Percentiles rank a stretch among this genome's conserved stretches.
These are phyloP conservation scores for Candida stauntonica DNA, from an alignment of 805 yeast species.

Conservation along the genomic window DNA sequence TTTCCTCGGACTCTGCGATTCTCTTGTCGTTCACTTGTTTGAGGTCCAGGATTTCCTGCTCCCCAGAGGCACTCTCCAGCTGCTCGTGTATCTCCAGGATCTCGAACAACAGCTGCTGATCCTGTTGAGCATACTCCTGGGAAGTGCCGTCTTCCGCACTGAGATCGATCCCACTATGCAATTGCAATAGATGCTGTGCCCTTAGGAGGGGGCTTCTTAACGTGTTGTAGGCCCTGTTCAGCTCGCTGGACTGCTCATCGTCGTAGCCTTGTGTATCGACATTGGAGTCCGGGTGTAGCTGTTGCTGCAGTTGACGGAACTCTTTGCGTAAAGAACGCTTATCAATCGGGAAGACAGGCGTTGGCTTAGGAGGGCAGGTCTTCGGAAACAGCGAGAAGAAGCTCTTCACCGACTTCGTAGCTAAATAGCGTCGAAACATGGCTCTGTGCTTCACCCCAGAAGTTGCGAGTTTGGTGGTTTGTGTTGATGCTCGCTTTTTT, in stretches of 20 bases:
- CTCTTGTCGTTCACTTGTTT: slow-evolving; percentile 54
- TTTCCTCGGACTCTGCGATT: slow-evolving; percentile 41
- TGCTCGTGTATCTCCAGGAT: slow-evolving; percentile 84
- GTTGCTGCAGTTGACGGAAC: slow-evolving; percentile 66
- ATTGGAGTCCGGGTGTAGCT: slow-evolving; percentile 74
- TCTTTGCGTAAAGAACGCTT: slow-evolving; percentile 60
- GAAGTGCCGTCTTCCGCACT: slow-evolving; percentile 57
- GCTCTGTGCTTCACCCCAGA: background rate
- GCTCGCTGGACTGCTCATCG: slow-evolving; percentile 42
- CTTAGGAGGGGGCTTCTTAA: slow-evolving; percentile 67
- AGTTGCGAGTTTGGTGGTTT: too few species aligned
- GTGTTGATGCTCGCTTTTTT: too few species aligned
- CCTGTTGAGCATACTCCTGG: slow-evolving; percentile 24
- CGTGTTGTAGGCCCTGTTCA: slow-evolving; percentile 77
- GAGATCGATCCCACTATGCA: slow-evolving; percentile 44
- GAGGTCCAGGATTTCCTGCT: slow-evolving; percentile 51
- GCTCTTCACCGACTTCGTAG: slow-evolving; percentile 19
- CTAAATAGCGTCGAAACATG: slow-evolving; percentile 6
- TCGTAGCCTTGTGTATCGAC: slow-evolving; percentile 21
- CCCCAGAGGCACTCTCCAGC: slow-evolving; percentile 59
- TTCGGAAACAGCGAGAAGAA: slow-evolving; percentile 71
- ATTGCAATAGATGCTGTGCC: slow-evolving; percentile 52
- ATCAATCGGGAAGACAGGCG: slow-evolving; percentile 69
- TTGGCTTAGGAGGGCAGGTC: slow-evolving; percentile 55
- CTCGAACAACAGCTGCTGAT: slow-evolving; percentile 61